phyloP scores from a whole-genome alignment of 2,329 filamentous ascomycete species.

The Nemania sp. region DNA sequence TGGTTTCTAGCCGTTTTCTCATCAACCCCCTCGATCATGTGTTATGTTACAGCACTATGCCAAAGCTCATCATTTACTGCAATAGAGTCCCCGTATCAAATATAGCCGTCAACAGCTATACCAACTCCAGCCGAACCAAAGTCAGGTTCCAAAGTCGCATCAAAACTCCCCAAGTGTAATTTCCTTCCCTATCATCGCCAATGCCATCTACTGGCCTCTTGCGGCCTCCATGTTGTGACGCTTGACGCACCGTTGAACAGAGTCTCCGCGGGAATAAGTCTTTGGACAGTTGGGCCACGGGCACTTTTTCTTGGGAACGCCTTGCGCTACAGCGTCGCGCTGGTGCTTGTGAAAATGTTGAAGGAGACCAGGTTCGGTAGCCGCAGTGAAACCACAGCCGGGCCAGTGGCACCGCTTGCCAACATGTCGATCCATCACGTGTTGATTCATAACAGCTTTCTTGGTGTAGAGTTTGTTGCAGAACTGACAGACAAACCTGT shows the following conservation, averaged over 20 bases:
- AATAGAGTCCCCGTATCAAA: too few relatives aligned
- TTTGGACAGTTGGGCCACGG: constrained; percentile 25
- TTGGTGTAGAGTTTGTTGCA: neutral
- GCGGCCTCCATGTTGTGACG: neutral
- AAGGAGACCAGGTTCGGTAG: neutral
- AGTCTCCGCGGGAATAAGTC: neutral
- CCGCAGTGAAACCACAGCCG: neutral
- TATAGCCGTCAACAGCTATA: too few relatives aligned
- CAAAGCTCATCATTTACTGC: too few relatives aligned
- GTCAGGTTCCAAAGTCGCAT: too few relatives aligned
- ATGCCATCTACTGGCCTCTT: neutral
- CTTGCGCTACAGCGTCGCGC: neutral
- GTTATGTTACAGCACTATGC: too few relatives aligned
- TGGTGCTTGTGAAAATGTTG: neutral
- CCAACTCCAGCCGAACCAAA: too few relatives aligned
- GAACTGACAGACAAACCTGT: neutral
- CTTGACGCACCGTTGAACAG: constrained; percentile 24
- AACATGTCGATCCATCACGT: neutral
- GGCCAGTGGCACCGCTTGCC: constrained; percentile 13
- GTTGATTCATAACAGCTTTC: neutral
- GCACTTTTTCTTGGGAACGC: accelerated
- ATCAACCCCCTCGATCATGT: too few relatives aligned
- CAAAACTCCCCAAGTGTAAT: too few relatives aligned
- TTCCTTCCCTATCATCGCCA: too few relatives aligned
- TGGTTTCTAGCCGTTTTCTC: too few relatives aligned